Percentiles rank a stretch among this genome's conserved stretches.
phyloP scores from a whole-genome alignment of 495 filamentous ascomycete genomes.

The Glonium stellatum region DNA sequence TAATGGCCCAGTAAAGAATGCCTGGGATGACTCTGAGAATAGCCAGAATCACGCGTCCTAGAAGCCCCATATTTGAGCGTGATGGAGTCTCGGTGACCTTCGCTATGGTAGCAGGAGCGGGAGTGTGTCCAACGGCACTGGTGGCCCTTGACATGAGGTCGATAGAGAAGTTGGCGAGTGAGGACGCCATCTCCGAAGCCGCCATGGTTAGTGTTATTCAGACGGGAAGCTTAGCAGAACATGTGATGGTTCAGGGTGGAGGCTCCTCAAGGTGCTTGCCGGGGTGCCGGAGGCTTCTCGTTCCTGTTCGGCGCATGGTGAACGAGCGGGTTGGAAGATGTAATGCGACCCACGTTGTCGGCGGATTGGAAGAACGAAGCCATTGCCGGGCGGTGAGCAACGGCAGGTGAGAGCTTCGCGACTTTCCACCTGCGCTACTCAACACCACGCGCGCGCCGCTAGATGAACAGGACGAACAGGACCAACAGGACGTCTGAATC shows the following conservation, averaged over 20 bases:
- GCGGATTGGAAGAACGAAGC: background rate
- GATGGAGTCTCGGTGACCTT: conserved; percentile 9
- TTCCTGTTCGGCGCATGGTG: background rate
- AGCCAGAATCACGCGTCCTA: conserved; percentile 39
- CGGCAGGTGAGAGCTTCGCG: background rate
- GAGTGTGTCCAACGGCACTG: background rate
- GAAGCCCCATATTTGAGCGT: conserved; percentile 31
- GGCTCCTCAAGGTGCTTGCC: background rate
- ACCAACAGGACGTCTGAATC: too few relatives aligned
- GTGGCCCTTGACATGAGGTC: background rate
- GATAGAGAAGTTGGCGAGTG: conserved; percentile 10
- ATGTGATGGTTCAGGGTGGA: background rate
- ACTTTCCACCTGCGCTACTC: background rate
- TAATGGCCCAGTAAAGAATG: conserved; percentile 73
- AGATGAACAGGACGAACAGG: too few relatives aligned
- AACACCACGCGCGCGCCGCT: background rate
- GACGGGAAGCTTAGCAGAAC: background rate
- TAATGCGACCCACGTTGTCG: conserved; percentile 1
- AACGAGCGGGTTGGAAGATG: background rate
- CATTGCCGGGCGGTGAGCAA: background rate
- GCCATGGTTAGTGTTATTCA: conserved; percentile 7
- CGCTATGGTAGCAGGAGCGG: background rate
- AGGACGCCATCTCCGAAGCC: conserved; percentile 1
- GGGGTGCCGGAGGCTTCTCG: background rate
- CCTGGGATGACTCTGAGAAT: conserved; percentile 61